These are phyloP conservation scores for Hypoxylon lienhwacheense DNA, from an alignment of 495 filamentous ascomycete genomes.

Conservation along the genomic window DNA sequence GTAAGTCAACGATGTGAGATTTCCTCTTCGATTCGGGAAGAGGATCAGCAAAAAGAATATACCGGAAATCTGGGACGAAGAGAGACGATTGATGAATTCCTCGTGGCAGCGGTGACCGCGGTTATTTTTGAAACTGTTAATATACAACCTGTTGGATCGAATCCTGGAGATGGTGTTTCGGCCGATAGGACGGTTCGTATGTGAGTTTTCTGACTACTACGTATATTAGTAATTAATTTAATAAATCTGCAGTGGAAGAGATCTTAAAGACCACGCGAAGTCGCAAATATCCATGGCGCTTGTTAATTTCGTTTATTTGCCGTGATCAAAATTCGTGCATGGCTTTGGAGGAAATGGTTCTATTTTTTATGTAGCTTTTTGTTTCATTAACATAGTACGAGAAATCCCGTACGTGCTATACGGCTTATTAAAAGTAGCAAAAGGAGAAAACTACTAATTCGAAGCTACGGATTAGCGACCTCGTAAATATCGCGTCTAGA, in stretches of 20 bases:
- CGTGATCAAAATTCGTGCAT: not conserved
- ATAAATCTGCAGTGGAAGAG: not conserved
- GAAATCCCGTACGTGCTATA: no score
- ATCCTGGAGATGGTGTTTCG: not conserved
- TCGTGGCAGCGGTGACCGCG: conserved; percentile 9
- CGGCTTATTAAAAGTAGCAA: no score
- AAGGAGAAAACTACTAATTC: no score
- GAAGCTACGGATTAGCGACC: no score
- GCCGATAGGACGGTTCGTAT: not conserved
- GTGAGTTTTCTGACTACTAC: not conserved
- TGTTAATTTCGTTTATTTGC: conserved; percentile 14
- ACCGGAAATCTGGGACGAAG: conserved; percentile 14
- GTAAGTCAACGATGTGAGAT: no score
- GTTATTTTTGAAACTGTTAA: conserved; percentile 15
- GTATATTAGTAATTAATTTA: conserved; percentile 1
- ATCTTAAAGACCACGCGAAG: not conserved
- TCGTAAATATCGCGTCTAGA: no score
- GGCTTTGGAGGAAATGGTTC: not conserved
- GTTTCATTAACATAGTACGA: no score
- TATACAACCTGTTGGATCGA: conserved; percentile 24
- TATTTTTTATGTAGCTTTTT: not conserved
- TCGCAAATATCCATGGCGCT: not conserved
- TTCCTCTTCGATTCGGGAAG: no score
- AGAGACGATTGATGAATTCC: no score
- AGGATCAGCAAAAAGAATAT: conserved; percentile 22